Evolutionary conservation across 1,139 yeast species (phyloP), one percentile per base, ranked within the genome.

Genomic region (Taiozyma sp.): DNA sequence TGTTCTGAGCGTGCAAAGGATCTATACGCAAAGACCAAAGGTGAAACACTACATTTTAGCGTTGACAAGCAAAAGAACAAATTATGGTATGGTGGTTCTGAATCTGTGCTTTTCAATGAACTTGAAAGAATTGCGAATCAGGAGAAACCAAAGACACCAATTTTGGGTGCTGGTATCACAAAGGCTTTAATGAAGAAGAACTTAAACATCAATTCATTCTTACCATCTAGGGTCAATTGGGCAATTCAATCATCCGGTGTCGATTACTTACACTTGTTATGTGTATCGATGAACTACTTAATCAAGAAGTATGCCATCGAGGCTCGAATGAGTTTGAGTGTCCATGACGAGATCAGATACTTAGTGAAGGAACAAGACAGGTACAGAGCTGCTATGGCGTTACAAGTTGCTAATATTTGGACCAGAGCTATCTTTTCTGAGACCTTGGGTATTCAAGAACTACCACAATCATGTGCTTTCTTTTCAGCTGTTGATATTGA

Each of bases 231-330:
- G 61, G 86, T 91, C 56, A 95, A 95, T 63, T 95, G 99, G 99
- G 88, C 97, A 0, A 95, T 95, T 63, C 99, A 95, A 66, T 89
- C 97, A 42, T 89, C 97, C 1, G 99, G 99, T 42, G 99, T 95
- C 19, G 99, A 95, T 66, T 95, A 95, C 64, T 73, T 95, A 49
- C 99, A 95, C 66, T 68, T 95, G 43, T 68, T 95, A 50, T 77
- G 93, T 50, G 80, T 90, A 6, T 83, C 97, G 0, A 93, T 95
- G 98, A 88, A 89, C 53, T 88, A 89, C 62, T 73, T 95, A 57
- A 75, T 80, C 46, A 75, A 79, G 41, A 76, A 75, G 53, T 93
- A 82, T 66, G 66, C 73, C 6, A 72, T 95, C 14, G 79, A 85
- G 43, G 96, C 96, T 1, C 72, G 99, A 49, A 72, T 95, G 51